Base-by-base conservation (phyloP, 306 rosid species). In the Quercus bicolor region DNA sequence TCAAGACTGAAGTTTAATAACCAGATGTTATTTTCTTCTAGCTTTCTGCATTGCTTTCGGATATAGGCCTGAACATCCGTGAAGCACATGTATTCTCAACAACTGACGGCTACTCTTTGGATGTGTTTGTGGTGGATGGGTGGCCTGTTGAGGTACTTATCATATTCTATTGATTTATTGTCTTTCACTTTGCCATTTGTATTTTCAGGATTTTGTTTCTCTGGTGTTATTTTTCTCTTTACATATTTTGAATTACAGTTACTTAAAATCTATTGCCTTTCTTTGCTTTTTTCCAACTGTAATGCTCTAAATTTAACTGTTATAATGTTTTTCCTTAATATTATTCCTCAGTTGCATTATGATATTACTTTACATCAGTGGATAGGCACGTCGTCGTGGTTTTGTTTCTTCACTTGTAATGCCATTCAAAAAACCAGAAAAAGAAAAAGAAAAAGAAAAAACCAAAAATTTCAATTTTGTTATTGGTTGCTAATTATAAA, bases 1-100 rank as follows among this genome's bases (percentile, higher is more conserved):
- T 73, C 43, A 55, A 21, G 75, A 23, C 33, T 5, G 55, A 45
- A 13, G 61, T 80, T 74, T 77, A 78, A 81, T 88, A 69, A 86
- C 79, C 18, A 37, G 64, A 18, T 82, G 54, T 84, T 77, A 62
- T 82, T 82, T 82, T 84, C 48, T 68, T 75, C 53, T 77, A 88
- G 92, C 92, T 88, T 64, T 88, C 92, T 68, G 79, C 92, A 12
- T 80, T 88, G 75, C 92, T 88, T 72, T 88, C 92, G 52, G 90
- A 88, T 80, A 86, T 88, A 82, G 92, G 87, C 73, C 87, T 88
- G 72, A 88, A 88, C 83, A 88, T 88, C 72, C 92, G 92, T 34
- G 92, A 88, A 78, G 92, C 92, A 70, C 92, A 88, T 65, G 92
- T 88, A 37, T 88, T 88, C 81, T 88, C 90, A 16, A 88, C 92